phyloP scores from a whole-genome alignment of 805 yeast species.

The Lipomyces chichibuensis region DNA sequence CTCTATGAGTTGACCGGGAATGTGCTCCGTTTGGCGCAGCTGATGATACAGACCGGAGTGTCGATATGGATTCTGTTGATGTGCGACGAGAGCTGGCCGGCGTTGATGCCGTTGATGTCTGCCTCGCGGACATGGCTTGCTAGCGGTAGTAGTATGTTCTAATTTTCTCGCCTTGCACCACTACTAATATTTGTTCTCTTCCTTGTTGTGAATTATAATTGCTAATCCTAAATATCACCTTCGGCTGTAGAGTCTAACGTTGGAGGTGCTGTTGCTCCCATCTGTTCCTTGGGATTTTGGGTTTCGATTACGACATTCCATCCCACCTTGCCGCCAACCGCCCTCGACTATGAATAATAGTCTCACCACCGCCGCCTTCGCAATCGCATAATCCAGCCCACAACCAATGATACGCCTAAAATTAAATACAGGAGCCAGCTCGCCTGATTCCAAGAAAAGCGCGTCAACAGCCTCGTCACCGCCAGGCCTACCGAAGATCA shows the following conservation, averaged over 20 bases:
- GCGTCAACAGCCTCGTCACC: background rate
- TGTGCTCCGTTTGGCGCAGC: background rate
- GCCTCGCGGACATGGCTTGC: background rate
- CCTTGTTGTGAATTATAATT: background rate
- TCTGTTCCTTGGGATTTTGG: background rate
- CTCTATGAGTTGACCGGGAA: background rate
- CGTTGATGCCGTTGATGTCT: background rate
- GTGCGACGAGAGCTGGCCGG: background rate
- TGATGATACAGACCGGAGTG: background rate
- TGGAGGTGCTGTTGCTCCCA: background rate
- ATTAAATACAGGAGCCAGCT: slow-evolving; percentile 10
- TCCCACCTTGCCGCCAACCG: background rate
- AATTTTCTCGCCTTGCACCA: background rate
- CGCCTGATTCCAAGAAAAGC: background rate
- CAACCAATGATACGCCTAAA: slow-evolving; percentile 25
- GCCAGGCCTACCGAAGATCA: slow-evolving; percentile 25
- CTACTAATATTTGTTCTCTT: background rate
- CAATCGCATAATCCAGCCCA: background rate
- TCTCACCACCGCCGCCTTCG: background rate
- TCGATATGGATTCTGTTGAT: background rate
- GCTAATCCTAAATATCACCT: background rate
- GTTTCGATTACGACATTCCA: background rate
- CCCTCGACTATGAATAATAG: background rate
- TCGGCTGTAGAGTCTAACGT: too few relatives aligned
- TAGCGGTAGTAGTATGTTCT: background rate